Evolutionary conservation across 139 green algal species (phyloP), one percentile per base, ranked within the genome.

Genomic region (Chlorella sp.): DNA sequence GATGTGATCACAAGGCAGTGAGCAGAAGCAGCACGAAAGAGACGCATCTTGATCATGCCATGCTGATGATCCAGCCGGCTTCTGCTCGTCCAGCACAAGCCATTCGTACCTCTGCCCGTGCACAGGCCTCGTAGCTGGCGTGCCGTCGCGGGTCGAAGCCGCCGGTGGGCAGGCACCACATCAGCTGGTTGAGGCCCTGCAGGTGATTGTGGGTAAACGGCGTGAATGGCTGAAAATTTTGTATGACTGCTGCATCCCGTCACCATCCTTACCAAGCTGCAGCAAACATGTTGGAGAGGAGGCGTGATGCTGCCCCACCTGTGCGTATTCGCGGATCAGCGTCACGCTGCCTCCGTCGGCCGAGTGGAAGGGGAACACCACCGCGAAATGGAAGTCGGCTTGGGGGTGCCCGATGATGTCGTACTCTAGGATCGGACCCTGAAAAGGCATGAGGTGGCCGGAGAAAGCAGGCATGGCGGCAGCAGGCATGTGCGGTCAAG

Each of bases 341-440:
- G 92, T 97, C 5, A 98, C 72, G 26, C 79, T 76, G 26, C 80
- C 62, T 36, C 86, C 86, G 26, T 85, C 34, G 0, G 64, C 67
- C 0, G 89, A 83, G 82, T 97, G 94, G 83, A 93, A 97, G 12
- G 95, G 94, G 26, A 98, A 92, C 12, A 82, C 83, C 5, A 95
- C 89, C 0, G 84, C 74, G 75, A 96, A 98, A 41, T 89, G 76
- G 74, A 96, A 98, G 73, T 88, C 84, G 25, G 74, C 78, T n/a
- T 86, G 76, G 0, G 95, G 95, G 69, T 97, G 94, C 0, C 95
- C 95, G 17, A 96, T 85, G 34, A 98, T 88, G 69, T 98, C 95
- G 86, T 93, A 98, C 7, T 95, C 84, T 44, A 96, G 55, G 39
- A 91, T 92, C 2, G 64, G 62, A 30, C 68, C 74, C 74, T 81